Base-by-base conservation (phyloP, 176 grass and related monocot species). In the Oryza glaberrima region DNA sequence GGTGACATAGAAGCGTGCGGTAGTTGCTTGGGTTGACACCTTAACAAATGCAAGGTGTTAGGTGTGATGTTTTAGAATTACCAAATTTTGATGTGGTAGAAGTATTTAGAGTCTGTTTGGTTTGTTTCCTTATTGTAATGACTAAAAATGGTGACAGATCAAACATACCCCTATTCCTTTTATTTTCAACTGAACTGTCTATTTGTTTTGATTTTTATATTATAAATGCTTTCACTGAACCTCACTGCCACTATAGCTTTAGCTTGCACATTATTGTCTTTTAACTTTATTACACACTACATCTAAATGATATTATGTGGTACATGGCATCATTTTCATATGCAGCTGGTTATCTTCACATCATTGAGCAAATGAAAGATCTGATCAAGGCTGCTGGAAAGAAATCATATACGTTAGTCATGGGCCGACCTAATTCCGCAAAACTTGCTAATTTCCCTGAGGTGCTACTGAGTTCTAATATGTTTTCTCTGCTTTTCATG, bases 401-500 rank as follows among this genome's bases (percentile, higher is more conserved):
- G 81, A 98, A 95, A 78, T 95, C 96, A 6, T 98, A 98, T 72
- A 98, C 93, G 43, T 52, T 98, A 67, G 96, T 98, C 60, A 95
- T 95, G 93, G 96, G 96, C 36, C 87, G 89, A 67, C 96, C 96
- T 72, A 95, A 89, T 83, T 88, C 93, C 81, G 77, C 93, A 40
- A 98, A 98, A 83, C 96, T 98, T 67, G 96, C 96, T 46, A 98
- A 98, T 83, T 98, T 98, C 81, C 96, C 93, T 40, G 93, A 98
- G 96, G 96, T 98, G 10, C 58, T 83, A 67, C 20, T 76, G n/a
- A 51, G 77, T 60, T 48, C 13, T 69, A 60, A 72, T 10, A 40
- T 5, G 34, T 52, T 25, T 72, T 41, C 40, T 38, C 46, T 85
- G n/a, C 35, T 80, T 36, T 44, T 76, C 15, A 34, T 72, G 25